Evolutionary conservation across 176 grass and related monocot species (phyloP).

Genomic region (Typha latifolia): DNA sequence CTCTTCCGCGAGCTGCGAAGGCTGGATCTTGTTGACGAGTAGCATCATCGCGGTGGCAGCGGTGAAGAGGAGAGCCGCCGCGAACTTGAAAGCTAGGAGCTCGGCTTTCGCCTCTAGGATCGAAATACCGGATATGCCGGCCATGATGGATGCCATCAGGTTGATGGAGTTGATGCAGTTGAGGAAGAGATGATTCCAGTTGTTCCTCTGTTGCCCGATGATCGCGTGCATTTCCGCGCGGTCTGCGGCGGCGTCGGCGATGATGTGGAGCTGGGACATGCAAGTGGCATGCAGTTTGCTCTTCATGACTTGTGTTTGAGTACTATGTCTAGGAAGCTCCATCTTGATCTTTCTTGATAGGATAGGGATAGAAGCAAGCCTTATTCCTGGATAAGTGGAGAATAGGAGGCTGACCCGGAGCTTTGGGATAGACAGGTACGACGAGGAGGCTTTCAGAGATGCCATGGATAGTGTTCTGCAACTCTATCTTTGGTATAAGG

Average conservation of each 20-base stretch:
- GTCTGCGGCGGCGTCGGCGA: conserved; percentile 21
- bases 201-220: conserved; percentile 27
- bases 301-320: no score
- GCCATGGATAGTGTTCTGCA: no score
- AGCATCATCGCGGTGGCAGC: conserved; percentile 10
- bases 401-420: no score
- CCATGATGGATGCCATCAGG: conserved; percentile 20
- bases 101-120: neutral
- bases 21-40: conserved; percentile 22
- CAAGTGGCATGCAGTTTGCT: neutral
- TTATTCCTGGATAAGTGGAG: no score
- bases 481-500: no score
- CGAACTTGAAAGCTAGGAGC: conserved; percentile 12
- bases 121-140: neutral
- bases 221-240: conserved; percentile 25
- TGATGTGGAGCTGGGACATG: conserved; percentile 7
- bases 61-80: conserved; percentile 10
- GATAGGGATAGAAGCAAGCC: no score
- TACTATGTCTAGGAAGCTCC: no score
- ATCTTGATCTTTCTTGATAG: no score
- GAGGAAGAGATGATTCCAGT: conserved; percentile 31
- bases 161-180: conserved; percentile 33
- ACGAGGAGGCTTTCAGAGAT: no score
- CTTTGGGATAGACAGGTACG: no score
- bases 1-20: conserved; percentile 31